These are phyloP conservation scores for Acacia pycnantha DNA, from an alignment of 331 rosid genomes.

Conservation along the genomic window DNA sequence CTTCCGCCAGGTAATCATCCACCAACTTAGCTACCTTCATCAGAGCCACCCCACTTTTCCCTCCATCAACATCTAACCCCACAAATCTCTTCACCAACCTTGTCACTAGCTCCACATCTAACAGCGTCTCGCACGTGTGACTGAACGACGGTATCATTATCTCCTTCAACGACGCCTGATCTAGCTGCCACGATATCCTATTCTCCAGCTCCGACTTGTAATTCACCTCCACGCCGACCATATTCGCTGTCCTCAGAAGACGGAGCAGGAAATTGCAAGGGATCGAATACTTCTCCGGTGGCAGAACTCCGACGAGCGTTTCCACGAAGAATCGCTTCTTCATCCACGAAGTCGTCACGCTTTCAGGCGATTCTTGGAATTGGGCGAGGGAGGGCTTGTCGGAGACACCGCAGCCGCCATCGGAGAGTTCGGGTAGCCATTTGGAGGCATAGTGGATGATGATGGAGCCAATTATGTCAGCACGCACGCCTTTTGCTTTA, in stretches of 20 bases:
- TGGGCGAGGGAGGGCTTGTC: conserved; percentile 21
- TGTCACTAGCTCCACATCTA: conserved; percentile 68
- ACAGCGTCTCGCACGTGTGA: conserved; percentile 79
- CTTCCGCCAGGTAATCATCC: conserved; percentile 79
- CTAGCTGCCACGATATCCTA: conserved; percentile 77
- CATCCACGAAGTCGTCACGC: conserved; percentile 77
- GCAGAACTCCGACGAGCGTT: conserved; percentile 82
- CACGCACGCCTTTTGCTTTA: conserved; percentile 76
- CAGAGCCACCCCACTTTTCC: conserved; percentile 53
- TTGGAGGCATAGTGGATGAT: conserved; percentile 89
- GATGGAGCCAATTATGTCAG: conserved; percentile 74
- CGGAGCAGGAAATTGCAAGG: conserved; percentile 90
- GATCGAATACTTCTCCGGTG: conserved; percentile 77
- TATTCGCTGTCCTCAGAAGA: conserved; percentile 77
- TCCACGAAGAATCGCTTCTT: conserved; percentile 83
- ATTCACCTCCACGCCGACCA: conserved; percentile 67
- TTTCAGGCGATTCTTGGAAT: conserved; percentile 49
- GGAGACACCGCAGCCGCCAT: not conserved
- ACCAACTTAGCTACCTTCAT: conserved; percentile 81
- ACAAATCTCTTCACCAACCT: conserved; percentile 73
- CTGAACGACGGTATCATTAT: conserved; percentile 88
- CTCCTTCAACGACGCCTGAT: conserved; percentile 78
- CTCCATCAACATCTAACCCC: conserved; percentile 53
- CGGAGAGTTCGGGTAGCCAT: conserved; percentile 87
- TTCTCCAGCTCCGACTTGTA: conserved; percentile 70